These are phyloP conservation scores for Asterophora lycoperdoides DNA, from an alignment of 768 basidiomycete species.

Conservation along the genomic window DNA sequence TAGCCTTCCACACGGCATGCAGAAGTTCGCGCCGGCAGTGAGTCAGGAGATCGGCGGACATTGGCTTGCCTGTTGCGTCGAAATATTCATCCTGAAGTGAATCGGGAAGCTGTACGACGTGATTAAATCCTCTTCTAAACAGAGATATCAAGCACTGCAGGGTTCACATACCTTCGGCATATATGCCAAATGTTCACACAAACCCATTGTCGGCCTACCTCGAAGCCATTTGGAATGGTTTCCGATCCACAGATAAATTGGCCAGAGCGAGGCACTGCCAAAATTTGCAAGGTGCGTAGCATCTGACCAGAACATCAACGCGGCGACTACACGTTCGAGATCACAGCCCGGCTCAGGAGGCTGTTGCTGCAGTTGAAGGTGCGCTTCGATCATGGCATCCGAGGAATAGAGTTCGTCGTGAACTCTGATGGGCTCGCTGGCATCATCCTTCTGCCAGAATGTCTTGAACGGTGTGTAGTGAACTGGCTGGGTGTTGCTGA, in stretches of 20 bases:
- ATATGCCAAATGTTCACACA: constrained; percentile 35
- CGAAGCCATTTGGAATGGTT: constrained; percentile 39
- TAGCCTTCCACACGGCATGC: constrained; percentile 27
- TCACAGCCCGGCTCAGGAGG: constrained; percentile 16
- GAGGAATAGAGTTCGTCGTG: constrained; percentile 23
- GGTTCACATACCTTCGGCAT: constrained; percentile 28
- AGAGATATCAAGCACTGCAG: not conserved
- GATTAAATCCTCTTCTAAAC: too few species aligned
- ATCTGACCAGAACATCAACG: constrained; percentile 31
- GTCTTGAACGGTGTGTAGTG: constrained; percentile 20
- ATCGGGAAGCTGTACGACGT: constrained; percentile 30
- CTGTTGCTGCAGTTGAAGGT: constrained; percentile 16
- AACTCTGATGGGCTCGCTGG: constrained; percentile 14
- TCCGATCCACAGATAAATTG: constrained; percentile 37
- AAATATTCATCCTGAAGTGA: constrained; percentile 18
- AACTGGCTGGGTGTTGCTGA: constrained; percentile 10
- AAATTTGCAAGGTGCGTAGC: constrained; percentile 31
- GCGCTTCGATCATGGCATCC: constrained; percentile 20
- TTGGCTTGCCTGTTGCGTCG: constrained; percentile 4
- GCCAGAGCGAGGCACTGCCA: constrained; percentile 36
- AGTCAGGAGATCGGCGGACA: constrained; percentile 17
- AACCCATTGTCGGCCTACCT: constrained; percentile 20
- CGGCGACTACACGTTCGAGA: constrained; percentile 19
- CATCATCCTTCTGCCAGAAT: constrained; percentile 18
- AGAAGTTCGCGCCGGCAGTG: constrained; percentile 32